Conservation (phyloP, 2,329 filamentous ascomycete species). For the Furcasterigmium furcatum region DNA sequence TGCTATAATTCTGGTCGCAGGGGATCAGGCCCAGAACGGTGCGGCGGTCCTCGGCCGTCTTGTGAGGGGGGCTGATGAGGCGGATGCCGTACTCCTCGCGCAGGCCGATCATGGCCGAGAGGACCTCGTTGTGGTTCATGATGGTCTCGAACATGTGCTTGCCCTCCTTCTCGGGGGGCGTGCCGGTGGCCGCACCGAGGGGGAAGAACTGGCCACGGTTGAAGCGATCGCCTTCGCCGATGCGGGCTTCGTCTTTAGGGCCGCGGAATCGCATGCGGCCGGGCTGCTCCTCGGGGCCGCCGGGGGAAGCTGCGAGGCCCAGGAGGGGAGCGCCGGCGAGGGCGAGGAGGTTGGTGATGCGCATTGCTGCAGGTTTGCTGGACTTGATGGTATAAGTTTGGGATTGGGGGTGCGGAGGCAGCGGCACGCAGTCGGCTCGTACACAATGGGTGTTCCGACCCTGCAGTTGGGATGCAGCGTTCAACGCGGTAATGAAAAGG, state of each 20-base stretch:
- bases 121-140: slow-evolving; percentile 40
- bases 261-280: neutral
- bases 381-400: too few relatives aligned
- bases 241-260: slow-evolving; percentile 13
- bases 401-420: too few relatives aligned
- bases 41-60: slow-evolving; percentile 35
- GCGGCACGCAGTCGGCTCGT: too few relatives aligned
- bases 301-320: neutral
- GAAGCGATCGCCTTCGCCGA: slow-evolving; percentile 39
- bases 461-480: too few relatives aligned
- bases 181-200: slow-evolving; percentile 19
- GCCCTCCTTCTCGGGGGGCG: slow-evolving; percentile 6
- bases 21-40: slow-evolving; percentile 34
- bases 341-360: neutral
- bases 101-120: slow-evolving; percentile 38
- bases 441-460: too few relatives aligned
- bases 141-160: slow-evolving; percentile 35
- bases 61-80: slow-evolving; percentile 34
- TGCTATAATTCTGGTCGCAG: slow-evolving; percentile 15
- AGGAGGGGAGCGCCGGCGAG: neutral
- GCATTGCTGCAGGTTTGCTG: neutral
- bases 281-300: neutral
- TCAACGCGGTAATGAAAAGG: too few relatives aligned
- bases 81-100: slow-evolving; percentile 32
- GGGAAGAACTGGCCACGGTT: slow-evolving; percentile 28